Percentiles rank a stretch among this genome's conserved stretches.
These are phyloP conservation scores for Hypoxylon subgilvum DNA, from an alignment of 495 filamentous ascomycete species.

Conservation along the genomic window DNA sequence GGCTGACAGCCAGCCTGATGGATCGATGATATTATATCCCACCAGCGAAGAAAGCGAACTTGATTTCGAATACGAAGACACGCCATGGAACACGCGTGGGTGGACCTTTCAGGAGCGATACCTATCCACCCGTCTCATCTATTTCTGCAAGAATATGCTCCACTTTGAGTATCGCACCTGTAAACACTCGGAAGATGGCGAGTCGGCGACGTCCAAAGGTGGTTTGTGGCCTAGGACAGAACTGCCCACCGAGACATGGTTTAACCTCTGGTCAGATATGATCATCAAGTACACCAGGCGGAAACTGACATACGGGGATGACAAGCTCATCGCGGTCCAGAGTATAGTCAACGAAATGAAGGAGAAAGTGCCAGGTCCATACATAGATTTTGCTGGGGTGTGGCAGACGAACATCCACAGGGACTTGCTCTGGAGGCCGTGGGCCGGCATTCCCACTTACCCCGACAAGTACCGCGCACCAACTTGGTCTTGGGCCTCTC, in stretches of 20 bases:
- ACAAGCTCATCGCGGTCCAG: slow-evolving; percentile 3
- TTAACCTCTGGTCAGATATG: not conserved
- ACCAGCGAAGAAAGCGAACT: too few species aligned
- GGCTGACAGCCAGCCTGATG: too few species aligned
- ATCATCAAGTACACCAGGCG: not conserved
- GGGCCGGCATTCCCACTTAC: not conserved
- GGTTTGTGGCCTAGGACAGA: not conserved
- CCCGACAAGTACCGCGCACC: not conserved
- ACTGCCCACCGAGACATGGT: too few species aligned
- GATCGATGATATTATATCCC: too few species aligned
- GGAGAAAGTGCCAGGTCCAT: not conserved
- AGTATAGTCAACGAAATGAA: not conserved
- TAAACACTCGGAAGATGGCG: not conserved
- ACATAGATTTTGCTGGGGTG: slow-evolving; percentile 1
- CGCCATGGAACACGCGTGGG: slow-evolving; percentile 4
- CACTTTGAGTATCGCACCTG: slow-evolving; percentile 21
- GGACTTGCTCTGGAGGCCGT: not conserved
- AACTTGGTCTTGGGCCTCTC: not conserved
- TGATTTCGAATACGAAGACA: too few species aligned
- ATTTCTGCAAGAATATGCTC: slow-evolving; percentile 17
- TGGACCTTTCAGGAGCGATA: slow-evolving; percentile 31
- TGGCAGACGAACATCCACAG: not conserved
- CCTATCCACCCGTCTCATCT: slow-evolving; percentile 11
- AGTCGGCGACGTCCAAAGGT: not conserved
- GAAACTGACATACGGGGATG: not conserved